Percentiles rank a stretch among this genome's conserved stretches.
Evolutionary conservation across 495 filamentous ascomycete species (phyloP).

Genomic region (Beverwykella pulmonaria): DNA sequence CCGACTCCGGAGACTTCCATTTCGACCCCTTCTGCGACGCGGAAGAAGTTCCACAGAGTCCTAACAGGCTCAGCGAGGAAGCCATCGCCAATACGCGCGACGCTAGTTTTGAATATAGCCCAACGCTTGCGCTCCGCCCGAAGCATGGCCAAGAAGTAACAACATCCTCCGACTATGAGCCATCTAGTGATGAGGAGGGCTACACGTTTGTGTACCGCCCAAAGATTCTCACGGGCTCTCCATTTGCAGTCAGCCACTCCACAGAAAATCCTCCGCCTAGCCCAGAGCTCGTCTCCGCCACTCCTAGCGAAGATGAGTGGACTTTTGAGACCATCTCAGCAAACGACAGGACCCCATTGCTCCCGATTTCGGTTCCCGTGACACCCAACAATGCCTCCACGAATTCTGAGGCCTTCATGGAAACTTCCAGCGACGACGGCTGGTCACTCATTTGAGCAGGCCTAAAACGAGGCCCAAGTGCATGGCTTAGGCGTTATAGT

Average conservation of each 20-base stretch:
- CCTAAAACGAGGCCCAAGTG: background rate
- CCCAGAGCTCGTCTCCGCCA: background rate
- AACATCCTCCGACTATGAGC: background rate
- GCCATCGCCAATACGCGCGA: too few relatives aligned
- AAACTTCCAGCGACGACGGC: background rate
- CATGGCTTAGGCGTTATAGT: background rate
- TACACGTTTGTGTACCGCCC: conserved; percentile 18
- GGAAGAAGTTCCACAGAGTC: background rate
- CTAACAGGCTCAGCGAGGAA: background rate
- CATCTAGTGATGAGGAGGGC: conserved; percentile 14
- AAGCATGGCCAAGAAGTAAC: background rate
- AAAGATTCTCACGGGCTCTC: background rate
- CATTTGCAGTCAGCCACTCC: background rate
- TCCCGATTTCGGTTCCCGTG: background rate
- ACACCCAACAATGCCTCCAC: background rate
- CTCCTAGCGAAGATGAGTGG: background rate
- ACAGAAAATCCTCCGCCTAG: background rate
- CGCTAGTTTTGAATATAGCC: background rate
- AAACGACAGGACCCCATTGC: background rate
- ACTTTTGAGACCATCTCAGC: background rate
- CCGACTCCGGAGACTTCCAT: conserved; percentile 17
- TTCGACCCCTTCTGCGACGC: conserved; percentile 17
- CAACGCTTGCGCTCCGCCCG: conserved; percentile 1
- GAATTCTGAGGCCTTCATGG: background rate
- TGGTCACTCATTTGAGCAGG: background rate